A percentile compares a stretch with the other conserved stretches of the same genome.
These are phyloP conservation scores for Stagonosporopsis cucurbitacearum DNA, from an alignment of 2,329 filamentous ascomycete species.

Conservation along the genomic window DNA sequence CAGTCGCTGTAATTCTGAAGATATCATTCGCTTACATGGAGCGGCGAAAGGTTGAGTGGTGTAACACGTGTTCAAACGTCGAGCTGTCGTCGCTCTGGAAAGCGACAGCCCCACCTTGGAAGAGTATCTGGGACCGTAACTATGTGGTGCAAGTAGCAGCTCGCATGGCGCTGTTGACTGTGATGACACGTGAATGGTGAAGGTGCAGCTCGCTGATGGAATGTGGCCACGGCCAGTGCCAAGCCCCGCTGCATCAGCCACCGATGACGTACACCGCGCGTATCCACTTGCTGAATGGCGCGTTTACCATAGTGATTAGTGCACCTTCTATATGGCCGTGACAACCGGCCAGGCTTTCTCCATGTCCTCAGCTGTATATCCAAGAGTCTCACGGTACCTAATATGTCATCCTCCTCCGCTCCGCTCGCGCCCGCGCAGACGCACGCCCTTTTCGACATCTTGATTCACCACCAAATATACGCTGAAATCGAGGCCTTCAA, in stretches of 20 bases:
- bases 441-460: conserved; percentile 61
- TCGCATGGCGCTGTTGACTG: no score
- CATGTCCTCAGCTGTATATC: conserved; percentile 3
- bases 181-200: background rate
- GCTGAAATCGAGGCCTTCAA: conserved; percentile 77
- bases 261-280: conserved; percentile 12
- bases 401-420: conserved; percentile 13
- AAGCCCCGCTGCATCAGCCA: background rate
- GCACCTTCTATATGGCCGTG: conserved; percentile 16
- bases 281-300: conserved; percentile 13
- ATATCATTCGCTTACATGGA: no score
- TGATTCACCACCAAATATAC: conserved; percentile 62
- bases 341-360: conserved; percentile 13
- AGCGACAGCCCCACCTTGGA: no score
- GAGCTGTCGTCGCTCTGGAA: no score
- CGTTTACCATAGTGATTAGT: conserved; percentile 15
- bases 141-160: no score
- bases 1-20: no score
- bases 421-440: conserved; percentile 54
- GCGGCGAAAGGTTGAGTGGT: no score
- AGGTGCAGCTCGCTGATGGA: background rate
- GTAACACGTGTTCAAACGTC: no score
- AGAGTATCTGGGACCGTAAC: no score
- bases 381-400: background rate
- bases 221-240: conserved; percentile 1